A percentile compares a stretch with the other conserved stretches of the same genome.
Evolutionary conservation across 2,329 filamentous ascomycete genomes (phyloP).

Genomic region (Xylariaceae sp.): DNA sequence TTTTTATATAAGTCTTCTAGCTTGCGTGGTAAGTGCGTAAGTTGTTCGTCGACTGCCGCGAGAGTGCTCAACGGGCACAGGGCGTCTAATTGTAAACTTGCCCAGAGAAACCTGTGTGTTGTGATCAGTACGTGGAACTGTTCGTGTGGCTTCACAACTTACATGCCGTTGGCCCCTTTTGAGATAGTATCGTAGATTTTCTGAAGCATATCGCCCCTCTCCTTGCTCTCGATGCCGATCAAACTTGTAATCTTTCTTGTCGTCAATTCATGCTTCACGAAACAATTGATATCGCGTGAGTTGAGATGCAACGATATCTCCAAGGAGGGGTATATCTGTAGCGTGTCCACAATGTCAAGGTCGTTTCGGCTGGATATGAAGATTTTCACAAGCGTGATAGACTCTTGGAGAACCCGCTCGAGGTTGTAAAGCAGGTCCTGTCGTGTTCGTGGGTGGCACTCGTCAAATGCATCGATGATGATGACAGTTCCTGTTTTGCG

Average conservation of each 20-base stretch:
- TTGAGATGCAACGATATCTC: conserved; percentile 5
- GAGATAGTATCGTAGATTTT: background rate
- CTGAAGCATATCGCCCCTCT: background rate
- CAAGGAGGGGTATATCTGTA: background rate
- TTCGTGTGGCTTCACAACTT: background rate
- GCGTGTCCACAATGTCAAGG: conserved; percentile 1
- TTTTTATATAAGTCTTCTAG: conserved; percentile 1
- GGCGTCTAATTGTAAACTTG: conserved; percentile 4
- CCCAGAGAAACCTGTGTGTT: conserved; percentile 3
- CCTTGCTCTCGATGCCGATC: background rate
- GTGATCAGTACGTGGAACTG: background rate
- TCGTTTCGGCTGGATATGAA: conserved; percentile 8
- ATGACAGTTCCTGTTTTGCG: background rate
- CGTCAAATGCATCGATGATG: conserved; percentile 3
- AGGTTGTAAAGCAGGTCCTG: background rate
- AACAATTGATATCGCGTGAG: background rate
- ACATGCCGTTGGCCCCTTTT: background rate
- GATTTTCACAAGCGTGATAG: conserved; percentile 2
- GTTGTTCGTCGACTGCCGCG: background rate
- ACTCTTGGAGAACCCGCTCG: background rate
- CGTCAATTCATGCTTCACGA: background rate
- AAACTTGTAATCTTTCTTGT: background rate
- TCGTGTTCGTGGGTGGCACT: conserved; percentile 2
- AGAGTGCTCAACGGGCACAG: background rate
- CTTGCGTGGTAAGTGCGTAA: background rate